Percentiles rank a stretch among this genome's conserved stretches.
Evolutionary conservation across 805 yeast species (phyloP).

Genomic region (Tetrapisispora pingtungensis): DNA sequence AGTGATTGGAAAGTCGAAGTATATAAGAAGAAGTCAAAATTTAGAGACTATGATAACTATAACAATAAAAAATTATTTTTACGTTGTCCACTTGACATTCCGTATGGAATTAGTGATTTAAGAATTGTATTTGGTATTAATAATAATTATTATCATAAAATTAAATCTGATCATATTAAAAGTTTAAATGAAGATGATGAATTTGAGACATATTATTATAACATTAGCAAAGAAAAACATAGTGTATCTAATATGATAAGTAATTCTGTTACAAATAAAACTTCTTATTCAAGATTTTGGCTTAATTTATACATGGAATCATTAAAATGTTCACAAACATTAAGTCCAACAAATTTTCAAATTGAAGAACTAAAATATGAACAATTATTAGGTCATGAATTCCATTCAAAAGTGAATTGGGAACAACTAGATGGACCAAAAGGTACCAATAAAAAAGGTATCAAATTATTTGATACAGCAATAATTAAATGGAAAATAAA

Average conservation of each 20-base stretch:
- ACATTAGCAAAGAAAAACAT: background rate
- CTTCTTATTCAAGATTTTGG: constrained; percentile 31
- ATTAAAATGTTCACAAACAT: constrained; percentile 11
- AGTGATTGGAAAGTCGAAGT: background rate
- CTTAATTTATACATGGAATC: constrained; percentile 38
- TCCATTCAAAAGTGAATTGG: constrained; percentile 29
- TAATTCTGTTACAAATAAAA: constrained; percentile 10
- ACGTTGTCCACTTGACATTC: background rate
- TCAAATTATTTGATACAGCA: constrained; percentile 41
- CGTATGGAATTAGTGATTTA: constrained; percentile 13
- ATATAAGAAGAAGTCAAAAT: background rate
- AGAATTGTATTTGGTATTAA: constrained; percentile 18
- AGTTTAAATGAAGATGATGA: background rate
- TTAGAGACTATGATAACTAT: background rate
- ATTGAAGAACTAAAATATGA: constrained; percentile 11
- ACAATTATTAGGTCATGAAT: constrained; percentile 10
- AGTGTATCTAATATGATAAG: constrained; percentile 7
- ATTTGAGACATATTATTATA: background rate
- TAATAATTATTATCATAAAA: background rate
- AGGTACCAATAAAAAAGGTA: constrained; percentile 50
- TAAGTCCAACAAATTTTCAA: constrained; percentile 6
- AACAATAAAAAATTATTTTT: background rate
- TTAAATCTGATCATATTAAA: background rate
- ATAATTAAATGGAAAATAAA: constrained; percentile 27
- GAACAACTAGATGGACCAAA: constrained; percentile 55